Conservation (phyloP, 2,329 filamentous ascomycete genomes). For the Colletotrichum phormii region DNA sequence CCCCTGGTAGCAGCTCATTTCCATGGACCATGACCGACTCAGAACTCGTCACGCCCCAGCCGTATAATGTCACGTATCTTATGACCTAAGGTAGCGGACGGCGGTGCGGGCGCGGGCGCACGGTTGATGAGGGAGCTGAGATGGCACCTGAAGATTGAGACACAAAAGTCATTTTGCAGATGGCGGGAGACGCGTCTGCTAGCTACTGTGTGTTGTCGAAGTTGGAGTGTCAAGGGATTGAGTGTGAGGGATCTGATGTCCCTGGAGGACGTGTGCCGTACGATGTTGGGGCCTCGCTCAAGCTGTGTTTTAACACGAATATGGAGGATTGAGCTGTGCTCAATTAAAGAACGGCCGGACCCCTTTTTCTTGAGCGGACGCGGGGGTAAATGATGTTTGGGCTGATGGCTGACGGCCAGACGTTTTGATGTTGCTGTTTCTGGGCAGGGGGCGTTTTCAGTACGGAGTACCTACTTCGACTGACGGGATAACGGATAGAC, state of each 20-base stretch:
- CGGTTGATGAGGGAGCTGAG: not conserved
- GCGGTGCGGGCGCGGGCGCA: not conserved
- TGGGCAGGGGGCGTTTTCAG: not conserved
- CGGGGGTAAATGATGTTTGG: no score
- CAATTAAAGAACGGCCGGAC: not conserved
- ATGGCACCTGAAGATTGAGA: not conserved
- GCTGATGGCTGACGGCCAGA: not conserved
- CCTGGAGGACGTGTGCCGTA: conserved; percentile 8
- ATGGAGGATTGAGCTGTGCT: not conserved
- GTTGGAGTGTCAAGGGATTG: not conserved
- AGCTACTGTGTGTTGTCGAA: not conserved
- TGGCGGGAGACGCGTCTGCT: no score
- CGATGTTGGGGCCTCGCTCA: no score
- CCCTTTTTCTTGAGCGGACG: not conserved
- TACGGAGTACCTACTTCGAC: not conserved
- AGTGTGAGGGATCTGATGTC: not conserved
- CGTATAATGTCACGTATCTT: not conserved
- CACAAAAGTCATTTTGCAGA: not conserved
- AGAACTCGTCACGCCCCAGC: not conserved
- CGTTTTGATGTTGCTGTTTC: not conserved
- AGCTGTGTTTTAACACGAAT: not conserved
- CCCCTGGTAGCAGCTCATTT: conserved; percentile 31
- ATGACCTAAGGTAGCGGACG: not conserved
- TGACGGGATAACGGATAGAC: not conserved
- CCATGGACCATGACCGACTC: conserved; percentile 10